These are phyloP conservation scores for Pseudogymnoascus sp. DNA, from an alignment of 2,329 filamentous ascomycete species.

Conservation along the genomic window DNA sequence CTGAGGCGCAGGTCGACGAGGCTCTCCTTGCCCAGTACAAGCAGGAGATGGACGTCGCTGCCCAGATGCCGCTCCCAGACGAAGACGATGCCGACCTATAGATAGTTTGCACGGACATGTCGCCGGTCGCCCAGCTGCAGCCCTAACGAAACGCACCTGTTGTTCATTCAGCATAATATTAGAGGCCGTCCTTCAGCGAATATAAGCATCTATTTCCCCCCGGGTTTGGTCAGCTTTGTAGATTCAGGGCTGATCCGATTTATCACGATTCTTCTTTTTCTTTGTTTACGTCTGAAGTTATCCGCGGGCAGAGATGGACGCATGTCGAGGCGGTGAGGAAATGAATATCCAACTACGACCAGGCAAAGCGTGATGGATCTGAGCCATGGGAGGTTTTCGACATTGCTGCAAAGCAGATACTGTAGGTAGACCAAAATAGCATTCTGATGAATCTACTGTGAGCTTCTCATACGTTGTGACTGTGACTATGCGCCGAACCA, in stretches of 20 bases:
- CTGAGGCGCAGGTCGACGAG: slow-evolving; percentile 83
- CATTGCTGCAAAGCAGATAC: slow-evolving; percentile 5
- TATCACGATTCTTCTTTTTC: slow-evolving; percentile 8
- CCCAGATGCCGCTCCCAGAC: slow-evolving; percentile 77
- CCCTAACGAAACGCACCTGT: slow-evolving; percentile 13
- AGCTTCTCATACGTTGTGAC: not conserved
- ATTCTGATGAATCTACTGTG: slow-evolving; percentile 4
- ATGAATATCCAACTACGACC: not conserved
- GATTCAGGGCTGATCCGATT: slow-evolving; percentile 7
- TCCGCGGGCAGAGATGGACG: not conserved
- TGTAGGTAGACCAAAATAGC: slow-evolving; percentile 8
- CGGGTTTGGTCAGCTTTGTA: not conserved
- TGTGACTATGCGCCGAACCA: not conserved
- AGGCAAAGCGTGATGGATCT: slow-evolving; percentile 7
- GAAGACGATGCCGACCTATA: slow-evolving; percentile 70
- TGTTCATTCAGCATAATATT: slow-evolving; percentile 26
- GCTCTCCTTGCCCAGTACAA: slow-evolving; percentile 72
- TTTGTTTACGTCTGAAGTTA: slow-evolving; percentile 7
- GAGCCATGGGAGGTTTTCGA: slow-evolving; percentile 3
- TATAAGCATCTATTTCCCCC: slow-evolving; percentile 22
- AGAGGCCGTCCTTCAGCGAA: slow-evolving; percentile 27
- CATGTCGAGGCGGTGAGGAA: slow-evolving; percentile 7
- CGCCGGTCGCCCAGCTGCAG: slow-evolving; percentile 11
- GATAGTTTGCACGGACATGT: slow-evolving; percentile 15
- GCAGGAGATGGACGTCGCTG: slow-evolving; percentile 79